Conservation (phyloP, 495 filamentous ascomycete species). For the Pyronema domesticum region DNA sequence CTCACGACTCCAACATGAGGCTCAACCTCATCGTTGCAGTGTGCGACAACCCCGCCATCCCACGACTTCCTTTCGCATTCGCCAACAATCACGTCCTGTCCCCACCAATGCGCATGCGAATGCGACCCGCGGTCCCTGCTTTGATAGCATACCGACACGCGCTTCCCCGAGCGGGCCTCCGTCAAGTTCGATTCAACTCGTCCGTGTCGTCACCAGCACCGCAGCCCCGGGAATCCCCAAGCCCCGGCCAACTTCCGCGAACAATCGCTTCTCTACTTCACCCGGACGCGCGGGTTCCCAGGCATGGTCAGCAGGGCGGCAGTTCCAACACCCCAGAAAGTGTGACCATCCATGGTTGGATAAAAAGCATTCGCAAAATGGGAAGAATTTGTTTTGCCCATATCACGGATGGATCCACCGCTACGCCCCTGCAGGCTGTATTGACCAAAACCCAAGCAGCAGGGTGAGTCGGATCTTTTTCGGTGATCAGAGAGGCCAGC, state of each 20-base stretch:
- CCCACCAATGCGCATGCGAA: neutral
- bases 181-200: neutral
- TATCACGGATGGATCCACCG: constrained; percentile 72
- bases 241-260: neutral
- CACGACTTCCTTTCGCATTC: neutral
- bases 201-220: neutral
- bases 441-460: constrained; percentile 55
- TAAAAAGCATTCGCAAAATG: constrained; percentile 73
- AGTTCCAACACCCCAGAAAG: neutral
- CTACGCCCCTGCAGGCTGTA: constrained; percentile 63
- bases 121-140: neutral
- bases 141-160: neutral
- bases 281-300: neutral
- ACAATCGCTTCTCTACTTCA: constrained; percentile 5
- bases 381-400: constrained; percentile 68
- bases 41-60: too few relatives aligned
- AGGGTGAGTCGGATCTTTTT: constrained; percentile 39
- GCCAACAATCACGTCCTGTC: neutral
- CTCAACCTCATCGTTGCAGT: too few relatives aligned
- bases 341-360: constrained; percentile 54
- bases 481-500: neutral
- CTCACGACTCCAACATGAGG: too few relatives aligned
- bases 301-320: neutral
- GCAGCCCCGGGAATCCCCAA: neutral
- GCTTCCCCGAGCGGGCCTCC: neutral